Base-by-base conservation (phyloP, 768 basidiomycete species). In the Suillus subaureus region DNA sequence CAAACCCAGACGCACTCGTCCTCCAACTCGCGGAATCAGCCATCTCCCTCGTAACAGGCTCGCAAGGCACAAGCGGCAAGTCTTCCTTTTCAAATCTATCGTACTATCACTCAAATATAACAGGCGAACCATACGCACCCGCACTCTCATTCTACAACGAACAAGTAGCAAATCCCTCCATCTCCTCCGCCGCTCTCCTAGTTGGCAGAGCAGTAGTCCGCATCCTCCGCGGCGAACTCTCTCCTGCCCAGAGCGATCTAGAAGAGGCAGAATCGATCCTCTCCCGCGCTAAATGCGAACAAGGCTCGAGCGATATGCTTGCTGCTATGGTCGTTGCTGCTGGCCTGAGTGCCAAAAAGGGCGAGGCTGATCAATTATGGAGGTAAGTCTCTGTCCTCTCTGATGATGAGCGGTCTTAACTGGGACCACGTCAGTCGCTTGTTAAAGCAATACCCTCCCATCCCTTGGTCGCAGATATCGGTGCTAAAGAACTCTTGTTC, bases 1-100 rank as follows among this genome's bases (percentile, higher is more conserved):
- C 89, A 83, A 92, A 92, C 8, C 95, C 96, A 74, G 96, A 97
- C 74, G 91, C 95, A 72, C 85, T 94, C 21, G 84, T 98, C 43
- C 81, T 98, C 23, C 95, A 97, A 73, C 85, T 90, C 68, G 94
- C 96, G 66, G 96, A 98, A 80, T 90, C 95, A 16, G 87, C 84
- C 26, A 88, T 94, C 64, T 87, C 89, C 35, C 83, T 94, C 62
- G 86, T 86, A 39, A 90, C 91, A 5, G 91, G 90, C 11, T 88
- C 86, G 67, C 92, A 93, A 69, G 83, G 82, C 54, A 91, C 91
- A 15, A 74, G 72, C 16, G 75, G 74, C 65, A 33, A 23, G 68
- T 61, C 11, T 8, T 28, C 7, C 13, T 16, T 28, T 23, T 6
- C 47, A 26, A 16, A 31, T 11, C 26, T 28, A 28, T 18, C 1